Conservation (phyloP, 495 filamentous ascomycete genomes). For the Geoglossum glabrum region DNA sequence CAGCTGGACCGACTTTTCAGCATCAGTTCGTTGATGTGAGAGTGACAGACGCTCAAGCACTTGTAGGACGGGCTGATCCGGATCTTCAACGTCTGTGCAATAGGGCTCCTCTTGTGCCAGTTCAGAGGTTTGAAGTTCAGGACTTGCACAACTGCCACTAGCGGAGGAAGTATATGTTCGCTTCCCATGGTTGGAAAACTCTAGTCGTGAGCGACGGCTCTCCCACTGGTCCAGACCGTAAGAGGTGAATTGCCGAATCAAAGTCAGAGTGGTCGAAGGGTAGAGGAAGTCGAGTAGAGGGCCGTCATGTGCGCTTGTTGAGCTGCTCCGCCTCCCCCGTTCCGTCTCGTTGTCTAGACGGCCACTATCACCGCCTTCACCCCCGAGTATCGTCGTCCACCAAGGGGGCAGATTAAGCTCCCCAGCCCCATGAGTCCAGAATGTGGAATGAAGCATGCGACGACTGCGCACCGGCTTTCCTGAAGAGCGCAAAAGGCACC, state of each 20-base stretch:
- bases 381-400: constrained; percentile 1
- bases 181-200: neutral
- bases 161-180: neutral
- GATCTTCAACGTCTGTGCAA: neutral
- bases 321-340: neutral
- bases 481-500: constrained; percentile 39
- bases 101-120: neutral
- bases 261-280: constrained; percentile 28
- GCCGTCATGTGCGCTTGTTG: constrained; percentile 5
- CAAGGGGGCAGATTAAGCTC: constrained; percentile 24
- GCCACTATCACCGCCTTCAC: neutral
- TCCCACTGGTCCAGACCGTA: neutral
- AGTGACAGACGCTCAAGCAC: constrained; percentile 19
- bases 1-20: constrained; percentile 20
- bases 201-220: neutral
- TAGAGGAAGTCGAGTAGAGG: constrained; percentile 44
- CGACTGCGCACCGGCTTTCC: constrained; percentile 32
- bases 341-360: neutral
- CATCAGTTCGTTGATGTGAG: constrained; percentile 19
- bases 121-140: neutral
- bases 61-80: constrained; percentile 3
- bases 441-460: constrained; percentile 39
- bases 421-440: constrained; percentile 44
- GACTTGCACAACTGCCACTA: neutral
- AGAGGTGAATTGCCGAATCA: neutral